Evolutionary conservation across 108 stramenopile species (phyloP), one percentile per base, ranked within the genome.

Genomic region (Fragilaria radians): DNA sequence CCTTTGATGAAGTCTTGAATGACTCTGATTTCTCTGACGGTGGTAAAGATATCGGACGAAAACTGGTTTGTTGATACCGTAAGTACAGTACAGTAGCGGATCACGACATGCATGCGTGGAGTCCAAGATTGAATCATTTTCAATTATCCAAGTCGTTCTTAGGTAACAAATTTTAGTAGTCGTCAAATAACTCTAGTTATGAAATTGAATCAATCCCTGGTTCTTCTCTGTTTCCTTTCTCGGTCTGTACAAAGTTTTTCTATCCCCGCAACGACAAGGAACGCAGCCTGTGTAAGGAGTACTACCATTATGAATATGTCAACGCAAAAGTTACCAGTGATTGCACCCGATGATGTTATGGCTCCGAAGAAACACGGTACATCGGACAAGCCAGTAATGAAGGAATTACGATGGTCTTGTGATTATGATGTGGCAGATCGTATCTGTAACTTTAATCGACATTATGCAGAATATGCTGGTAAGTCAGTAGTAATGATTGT

Each of bases 371-470:
- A 61, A 19, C 91, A 93, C 54, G 91, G 88, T 24, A 86, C 88
- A 1, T 79, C 76, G 34, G 67, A 77, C 9, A 74, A 69, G 34
- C 87, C 87, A 22, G 91, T 93, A 9, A 83, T 83, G 52, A 66
- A 73, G 47, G 54, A 85, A 32, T 65, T 93, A 28, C 68, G 84
- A 9, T 93, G 88, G 88, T 70, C 74, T 45, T 84, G 82, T 46
- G 86, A 87, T 62, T 58, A 34, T 32, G 53, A 68, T 5, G 81
- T 74, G 2, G 88, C 91, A 23, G 91, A 93, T 64, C 52, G 82
- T 25, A 89, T 93, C 48, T 87, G 83, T 62, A 85, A 80, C 59
- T 89, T 85, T 70, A 93, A 93, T 61, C 54, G 91, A 0, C 80
- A 83, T 60, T 85, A 77, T 63, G 88, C 80, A 7, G 80, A 81